Evolutionary conservation across 2,329 filamentous ascomycete genomes (phyloP).

Genomic region (Rutstroemia sp.): DNA sequence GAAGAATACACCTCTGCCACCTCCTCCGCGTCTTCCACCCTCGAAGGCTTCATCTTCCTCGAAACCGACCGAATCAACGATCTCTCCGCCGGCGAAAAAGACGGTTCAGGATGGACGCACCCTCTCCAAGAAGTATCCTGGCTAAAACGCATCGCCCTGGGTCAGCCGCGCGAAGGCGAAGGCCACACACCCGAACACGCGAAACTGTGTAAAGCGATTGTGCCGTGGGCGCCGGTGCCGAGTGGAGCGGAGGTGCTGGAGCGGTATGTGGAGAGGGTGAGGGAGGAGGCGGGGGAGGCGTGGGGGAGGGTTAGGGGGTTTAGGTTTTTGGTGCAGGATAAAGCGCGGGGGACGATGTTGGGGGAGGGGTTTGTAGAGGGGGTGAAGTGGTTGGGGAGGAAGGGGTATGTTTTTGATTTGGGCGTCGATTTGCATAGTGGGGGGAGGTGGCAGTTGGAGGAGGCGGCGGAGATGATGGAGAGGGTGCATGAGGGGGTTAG

Average conservation of each 20-base stretch:
- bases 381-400: constrained; percentile 55
- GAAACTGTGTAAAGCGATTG: constrained; percentile 56
- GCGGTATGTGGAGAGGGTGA: constrained; percentile 56
- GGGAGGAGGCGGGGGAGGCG: constrained; percentile 50
- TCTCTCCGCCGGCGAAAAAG: constrained; percentile 38
- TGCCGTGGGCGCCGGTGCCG: constrained; percentile 82
- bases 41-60: constrained; percentile 71
- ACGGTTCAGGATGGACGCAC: constrained; percentile 53
- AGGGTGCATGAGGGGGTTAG: constrained; percentile 54
- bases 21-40: constrained; percentile 31
- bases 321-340: constrained; percentile 75
- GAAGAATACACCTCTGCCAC: constrained; percentile 26
- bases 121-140: constrained; percentile 68
- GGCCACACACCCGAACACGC: constrained; percentile 47
- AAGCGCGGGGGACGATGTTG: constrained; percentile 58
- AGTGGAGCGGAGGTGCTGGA: constrained; percentile 52
- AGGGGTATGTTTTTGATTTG: constrained; percentile 68
- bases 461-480: constrained; percentile 63
- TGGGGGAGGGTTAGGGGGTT: constrained; percentile 71
- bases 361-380: constrained; percentile 55
- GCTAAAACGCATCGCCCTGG: constrained; percentile 57
- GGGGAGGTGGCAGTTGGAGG: constrained; percentile 66
- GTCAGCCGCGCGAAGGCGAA: constrained; percentile 47
- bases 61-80: constrained; percentile 71
- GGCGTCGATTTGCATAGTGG: constrained; percentile 75